Evolutionary conservation across 2,329 filamentous ascomycete genomes (phyloP).

Genomic region (Neophaeococcomyces mojaviensis): DNA sequence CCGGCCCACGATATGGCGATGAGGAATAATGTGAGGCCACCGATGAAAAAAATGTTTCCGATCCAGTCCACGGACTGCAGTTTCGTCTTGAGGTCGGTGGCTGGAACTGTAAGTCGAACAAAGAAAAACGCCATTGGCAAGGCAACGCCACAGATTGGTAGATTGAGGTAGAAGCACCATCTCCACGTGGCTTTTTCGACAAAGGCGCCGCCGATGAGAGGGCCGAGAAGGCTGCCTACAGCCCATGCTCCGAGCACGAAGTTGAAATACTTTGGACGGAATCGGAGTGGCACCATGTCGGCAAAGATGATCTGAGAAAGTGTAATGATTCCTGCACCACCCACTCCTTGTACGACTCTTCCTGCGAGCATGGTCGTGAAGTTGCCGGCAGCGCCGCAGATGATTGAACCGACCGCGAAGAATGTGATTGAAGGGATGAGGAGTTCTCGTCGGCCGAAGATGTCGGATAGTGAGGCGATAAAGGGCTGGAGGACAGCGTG

Average conservation of each 20-base stretch:
- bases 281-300: conserved; percentile 32
- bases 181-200: conserved; percentile 27
- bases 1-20: conserved; percentile 40
- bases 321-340: conserved; percentile 38
- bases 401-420: conserved; percentile 40
- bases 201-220: conserved; percentile 36
- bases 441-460: conserved; percentile 42
- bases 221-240: conserved; percentile 25
- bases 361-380: conserved; percentile 37
- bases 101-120: conserved; percentile 26
- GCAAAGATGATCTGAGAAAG: conserved; percentile 37
- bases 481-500: conserved; percentile 41
- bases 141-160: conserved; percentile 27
- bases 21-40: conserved; percentile 32
- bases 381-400: conserved; percentile 34
- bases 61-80: conserved; percentile 35
- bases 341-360: conserved; percentile 39
- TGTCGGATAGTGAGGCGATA: conserved; percentile 36
- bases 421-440: conserved; percentile 37
- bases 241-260: conserved; percentile 29
- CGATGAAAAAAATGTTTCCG: conserved; percentile 34
- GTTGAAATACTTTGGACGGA: conserved; percentile 28
- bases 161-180: conserved; percentile 37
- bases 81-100: conserved; percentile 12
- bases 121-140: conserved; percentile 25